phyloP scores from a whole-genome alignment of 2,329 filamentous ascomycete species.

The Talaromyces sp. region DNA sequence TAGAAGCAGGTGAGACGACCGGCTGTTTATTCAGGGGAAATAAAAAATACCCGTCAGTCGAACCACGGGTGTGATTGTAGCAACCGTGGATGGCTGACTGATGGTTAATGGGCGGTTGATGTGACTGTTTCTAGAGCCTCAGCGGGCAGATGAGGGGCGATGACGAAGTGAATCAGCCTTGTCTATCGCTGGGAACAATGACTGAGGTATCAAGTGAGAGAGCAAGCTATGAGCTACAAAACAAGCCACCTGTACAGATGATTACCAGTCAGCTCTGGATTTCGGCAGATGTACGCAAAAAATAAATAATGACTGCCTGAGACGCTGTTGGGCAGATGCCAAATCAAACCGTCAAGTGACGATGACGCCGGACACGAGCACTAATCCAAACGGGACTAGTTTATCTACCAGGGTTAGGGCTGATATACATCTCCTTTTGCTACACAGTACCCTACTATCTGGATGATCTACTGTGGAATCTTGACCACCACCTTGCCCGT shows the following conservation, averaged over 20 bases:
- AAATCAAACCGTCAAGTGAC: not conserved
- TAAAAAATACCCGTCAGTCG: conserved; percentile 6
- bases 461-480: not conserved
- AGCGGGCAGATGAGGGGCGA: conserved; percentile 7
- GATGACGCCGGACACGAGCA: not conserved
- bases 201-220: not conserved
- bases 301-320: not conserved
- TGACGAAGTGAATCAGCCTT: not conserved
- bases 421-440: not conserved
- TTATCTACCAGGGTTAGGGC: not conserved
- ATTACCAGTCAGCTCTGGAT: not conserved
- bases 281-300: not conserved
- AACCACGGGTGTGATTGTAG: conserved; percentile 16
- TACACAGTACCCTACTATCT: too few relatives aligned
- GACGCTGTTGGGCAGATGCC: conserved; percentile 6
- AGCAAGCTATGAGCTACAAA: not conserved
- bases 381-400: not conserved
- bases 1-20: not conserved
- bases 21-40: not conserved
- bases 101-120: not conserved
- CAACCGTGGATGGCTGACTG: conserved; percentile 18
- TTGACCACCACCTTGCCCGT: conserved; percentile 3
- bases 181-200: not conserved
- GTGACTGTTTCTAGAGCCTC: not conserved
- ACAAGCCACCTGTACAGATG: not conserved